Evolutionary conservation across 345 rosid species (phyloP).

Genomic region (Eucalyptus brandiana): DNA sequence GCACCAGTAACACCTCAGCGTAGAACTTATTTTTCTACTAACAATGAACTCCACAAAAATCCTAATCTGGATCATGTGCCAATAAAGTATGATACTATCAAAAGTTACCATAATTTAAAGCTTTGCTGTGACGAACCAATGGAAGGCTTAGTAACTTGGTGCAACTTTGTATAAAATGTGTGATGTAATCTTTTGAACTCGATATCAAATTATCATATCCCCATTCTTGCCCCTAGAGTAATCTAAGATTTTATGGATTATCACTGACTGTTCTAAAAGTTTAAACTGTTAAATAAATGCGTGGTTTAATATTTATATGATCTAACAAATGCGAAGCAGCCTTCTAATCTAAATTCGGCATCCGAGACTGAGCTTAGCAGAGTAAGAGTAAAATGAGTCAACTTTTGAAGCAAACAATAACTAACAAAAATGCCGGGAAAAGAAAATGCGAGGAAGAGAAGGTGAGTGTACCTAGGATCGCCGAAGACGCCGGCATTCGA

Average conservation of each 20-base stretch:
- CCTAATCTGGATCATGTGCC: not conserved
- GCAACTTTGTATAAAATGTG: not conserved
- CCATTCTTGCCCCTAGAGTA: not conserved
- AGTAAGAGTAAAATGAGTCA: not conserved
- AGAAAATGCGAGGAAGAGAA: not conserved
- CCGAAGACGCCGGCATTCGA: conserved; percentile 72
- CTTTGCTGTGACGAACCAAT: not conserved
- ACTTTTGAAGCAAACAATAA: not conserved
- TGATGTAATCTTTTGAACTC: not conserved
- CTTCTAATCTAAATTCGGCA: not conserved
- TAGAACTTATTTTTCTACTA: not conserved
- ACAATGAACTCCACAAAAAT: not conserved
- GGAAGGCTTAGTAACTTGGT: not conserved
- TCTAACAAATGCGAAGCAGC: not conserved
- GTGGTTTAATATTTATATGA: too few species aligned
- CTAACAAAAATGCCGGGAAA: not conserved
- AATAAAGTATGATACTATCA: not conserved
- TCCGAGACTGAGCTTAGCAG: not conserved
- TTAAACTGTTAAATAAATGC: accelerated
- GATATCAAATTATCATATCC: not conserved
- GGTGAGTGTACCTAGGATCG: conserved; percentile 37
- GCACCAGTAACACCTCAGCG: not conserved
- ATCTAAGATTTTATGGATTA: accelerated
- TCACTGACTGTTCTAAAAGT: accelerated
- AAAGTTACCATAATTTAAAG: not conserved